Conservation (phyloP, 2,329 filamentous ascomycete genomes). For the Coniella lustricola region DNA sequence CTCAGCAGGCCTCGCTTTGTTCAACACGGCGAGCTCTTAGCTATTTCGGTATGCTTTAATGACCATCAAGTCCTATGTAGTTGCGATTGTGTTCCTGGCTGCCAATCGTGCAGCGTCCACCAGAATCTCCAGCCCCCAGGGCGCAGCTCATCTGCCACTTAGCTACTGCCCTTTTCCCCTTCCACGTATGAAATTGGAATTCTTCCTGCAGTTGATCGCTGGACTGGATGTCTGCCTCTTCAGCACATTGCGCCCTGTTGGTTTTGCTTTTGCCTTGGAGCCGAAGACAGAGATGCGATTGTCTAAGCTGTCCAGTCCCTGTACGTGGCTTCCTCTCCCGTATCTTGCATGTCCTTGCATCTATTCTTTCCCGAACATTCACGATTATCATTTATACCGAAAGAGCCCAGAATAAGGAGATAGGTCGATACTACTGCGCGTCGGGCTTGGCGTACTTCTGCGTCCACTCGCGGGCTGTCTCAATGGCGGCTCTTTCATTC, state of each 20-base stretch:
- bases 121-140: neutral
- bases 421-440: slow-evolving; percentile 8
- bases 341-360: neutral
- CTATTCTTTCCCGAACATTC: neutral
- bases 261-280: too few species aligned
- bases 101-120: neutral
- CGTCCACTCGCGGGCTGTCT: slow-evolving; percentile 90
- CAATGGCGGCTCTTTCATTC: slow-evolving; percentile 84
- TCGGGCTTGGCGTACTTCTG: slow-evolving; percentile 58
- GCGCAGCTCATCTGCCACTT: neutral
- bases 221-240: neutral
- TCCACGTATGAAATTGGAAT: neutral
- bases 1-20: neutral
- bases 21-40: neutral
- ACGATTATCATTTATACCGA: neutral
- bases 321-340: neutral
- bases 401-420: neutral
- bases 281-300: too few species aligned
- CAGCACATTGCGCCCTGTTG: too few species aligned
- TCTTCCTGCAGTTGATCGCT: neutral
- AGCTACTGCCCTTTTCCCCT: neutral
- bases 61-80: neutral
- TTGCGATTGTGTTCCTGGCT: neutral
- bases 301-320: too few species aligned
- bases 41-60: neutral